Evolutionary conservation across 176 grass and related monocot species (phyloP).

Genomic region (Triticum monococcum): DNA sequence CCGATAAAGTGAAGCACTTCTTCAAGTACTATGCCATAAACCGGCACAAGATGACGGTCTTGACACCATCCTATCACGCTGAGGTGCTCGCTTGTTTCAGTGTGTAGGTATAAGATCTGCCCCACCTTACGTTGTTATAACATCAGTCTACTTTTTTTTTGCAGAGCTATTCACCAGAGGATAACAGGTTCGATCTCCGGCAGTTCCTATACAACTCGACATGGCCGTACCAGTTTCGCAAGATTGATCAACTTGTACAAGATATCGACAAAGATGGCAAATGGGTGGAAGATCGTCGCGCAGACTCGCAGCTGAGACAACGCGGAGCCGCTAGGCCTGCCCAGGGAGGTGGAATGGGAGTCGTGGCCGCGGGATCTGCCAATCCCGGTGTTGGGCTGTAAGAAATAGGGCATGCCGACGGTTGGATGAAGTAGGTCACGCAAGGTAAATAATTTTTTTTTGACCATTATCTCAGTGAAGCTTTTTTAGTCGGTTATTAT

Average conservation of each 20-base stretch:
- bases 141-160: not conserved
- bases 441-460: not conserved
- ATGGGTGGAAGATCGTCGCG: conserved; percentile 6
- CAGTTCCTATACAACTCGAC: conserved; percentile 91
- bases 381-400: conserved; percentile 69
- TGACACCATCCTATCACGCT: conserved; percentile 94
- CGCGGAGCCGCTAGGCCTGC: conserved; percentile 2
- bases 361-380: conserved; percentile 59
- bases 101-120: not conserved
- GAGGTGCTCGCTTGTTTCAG: conserved; percentile 51
- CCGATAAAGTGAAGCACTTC: conserved; percentile 98
- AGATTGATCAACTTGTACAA: conserved; percentile 80
- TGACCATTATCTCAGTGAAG: not conserved
- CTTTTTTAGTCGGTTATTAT: not conserved
- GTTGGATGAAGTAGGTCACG: not conserved
- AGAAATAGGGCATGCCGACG: not conserved
- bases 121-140: not conserved
- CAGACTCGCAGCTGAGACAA: conserved; percentile 14
- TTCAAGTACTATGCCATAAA: conserved; percentile 97
- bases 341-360: conserved; percentile 75
- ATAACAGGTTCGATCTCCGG: conserved; percentile 90
- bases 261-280: conserved; percentile 57
- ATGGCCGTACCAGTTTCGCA: conserved; percentile 88
- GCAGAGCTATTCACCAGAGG: conserved; percentile 99
- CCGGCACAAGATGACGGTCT: conserved; percentile 96